phyloP scores from a whole-genome alignment of 345 rosid species.

The Acer negundo region DNA sequence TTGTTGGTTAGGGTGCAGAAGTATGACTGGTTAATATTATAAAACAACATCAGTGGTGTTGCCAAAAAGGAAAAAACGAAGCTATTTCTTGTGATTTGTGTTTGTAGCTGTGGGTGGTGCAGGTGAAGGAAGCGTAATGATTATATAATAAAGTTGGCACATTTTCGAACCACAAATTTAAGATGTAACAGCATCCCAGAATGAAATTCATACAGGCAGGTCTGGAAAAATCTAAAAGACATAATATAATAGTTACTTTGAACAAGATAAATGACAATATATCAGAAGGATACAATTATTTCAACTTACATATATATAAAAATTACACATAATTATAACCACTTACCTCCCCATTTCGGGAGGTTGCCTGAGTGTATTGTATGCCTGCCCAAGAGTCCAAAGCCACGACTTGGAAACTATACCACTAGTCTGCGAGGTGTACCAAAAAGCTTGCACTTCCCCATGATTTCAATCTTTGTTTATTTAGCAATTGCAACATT shows the following conservation, averaged over 20 bases:
- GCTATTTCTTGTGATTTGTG: too few species aligned
- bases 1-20: neutral
- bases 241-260: neutral
- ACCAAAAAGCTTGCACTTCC: too few species aligned
- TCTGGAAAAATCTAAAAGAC: neutral
- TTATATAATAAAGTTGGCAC: neutral
- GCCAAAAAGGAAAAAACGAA: neutral
- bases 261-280: neutral
- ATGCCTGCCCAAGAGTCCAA: too few species aligned
- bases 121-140: neutral
- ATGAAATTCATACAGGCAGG: neutral
- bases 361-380: conserved; percentile 35
- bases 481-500: too few species aligned
- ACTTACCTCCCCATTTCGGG: conserved; percentile 71
- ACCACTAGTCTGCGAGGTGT: too few species aligned
- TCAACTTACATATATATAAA: neutral
- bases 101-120: too few species aligned
- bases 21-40: neutral
- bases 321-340: neutral
- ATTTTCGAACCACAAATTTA: neutral
- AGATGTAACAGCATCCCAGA: neutral
- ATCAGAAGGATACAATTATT: neutral
- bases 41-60: neutral
- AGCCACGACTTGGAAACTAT: too few species aligned
- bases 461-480: too few species aligned